phyloP scores from a whole-genome alignment of 768 basidiomycete genomes.

The Pilatotrama ljubarskyi region DNA sequence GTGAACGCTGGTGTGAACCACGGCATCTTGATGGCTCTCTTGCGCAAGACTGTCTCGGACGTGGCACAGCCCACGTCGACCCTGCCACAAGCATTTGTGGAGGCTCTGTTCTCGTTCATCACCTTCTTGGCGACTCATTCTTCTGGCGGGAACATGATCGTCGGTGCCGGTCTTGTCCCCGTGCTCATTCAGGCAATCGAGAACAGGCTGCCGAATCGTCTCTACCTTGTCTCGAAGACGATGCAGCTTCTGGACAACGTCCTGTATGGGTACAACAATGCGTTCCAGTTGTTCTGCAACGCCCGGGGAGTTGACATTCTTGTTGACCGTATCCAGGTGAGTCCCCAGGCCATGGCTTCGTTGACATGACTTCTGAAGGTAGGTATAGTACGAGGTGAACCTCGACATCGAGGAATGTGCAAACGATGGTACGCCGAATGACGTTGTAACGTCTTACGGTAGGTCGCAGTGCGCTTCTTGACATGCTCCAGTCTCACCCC shows the following conservation, averaged over 20 bases:
- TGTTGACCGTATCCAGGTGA: slow-evolving; percentile 84
- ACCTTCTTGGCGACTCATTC: slow-evolving; percentile 85
- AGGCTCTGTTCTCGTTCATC: slow-evolving; percentile 83
- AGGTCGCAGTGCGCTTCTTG: slow-evolving; percentile 20
- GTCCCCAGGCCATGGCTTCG: slow-evolving; percentile 31
- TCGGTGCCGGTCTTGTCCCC: slow-evolving; percentile 90
- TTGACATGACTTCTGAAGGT: not conserved
- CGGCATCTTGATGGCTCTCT: slow-evolving; percentile 86
- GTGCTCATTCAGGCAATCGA: slow-evolving; percentile 88
- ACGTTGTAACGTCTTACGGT: slow-evolving; percentile 57
- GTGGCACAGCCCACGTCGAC: slow-evolving; percentile 65
- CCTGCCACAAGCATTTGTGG: slow-evolving; percentile 73
- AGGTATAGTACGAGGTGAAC: slow-evolving; percentile 34
- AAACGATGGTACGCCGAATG: slow-evolving; percentile 42
- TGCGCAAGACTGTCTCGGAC: slow-evolving; percentile 79
- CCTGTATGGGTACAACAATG: slow-evolving; percentile 85
- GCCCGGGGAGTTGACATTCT: slow-evolving; percentile 82
- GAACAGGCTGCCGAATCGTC: slow-evolving; percentile 65
- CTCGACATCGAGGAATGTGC: slow-evolving; percentile 51
- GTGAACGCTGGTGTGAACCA: slow-evolving; percentile 96
- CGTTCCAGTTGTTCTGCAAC: slow-evolving; percentile 83
- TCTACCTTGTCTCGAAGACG: slow-evolving; percentile 81
- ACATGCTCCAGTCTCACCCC: not conserved
- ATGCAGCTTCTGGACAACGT: slow-evolving; percentile 93
- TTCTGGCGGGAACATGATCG: slow-evolving; percentile 88